A percentile compares a stretch with the other conserved stretches of the same genome.
Evolutionary conservation across 331 rosid species (phyloP).

Genomic region (Quercus phellos): DNA sequence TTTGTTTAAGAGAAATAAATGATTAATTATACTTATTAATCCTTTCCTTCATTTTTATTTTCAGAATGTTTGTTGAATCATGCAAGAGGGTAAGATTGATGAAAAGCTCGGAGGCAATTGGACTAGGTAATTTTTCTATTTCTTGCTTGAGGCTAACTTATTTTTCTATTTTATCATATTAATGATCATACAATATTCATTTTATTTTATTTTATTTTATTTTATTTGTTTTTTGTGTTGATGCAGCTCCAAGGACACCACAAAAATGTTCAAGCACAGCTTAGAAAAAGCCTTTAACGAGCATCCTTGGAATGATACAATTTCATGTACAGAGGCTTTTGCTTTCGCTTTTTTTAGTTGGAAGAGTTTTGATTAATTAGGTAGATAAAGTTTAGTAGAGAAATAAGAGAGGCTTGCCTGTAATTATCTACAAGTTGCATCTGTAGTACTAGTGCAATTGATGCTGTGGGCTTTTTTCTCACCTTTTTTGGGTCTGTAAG

Average conservation of each 20-base stretch:
- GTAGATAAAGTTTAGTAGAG: neutral
- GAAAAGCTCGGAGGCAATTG: slow-evolving; percentile 58
- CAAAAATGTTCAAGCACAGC: slow-evolving; percentile 27
- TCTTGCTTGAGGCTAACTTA: neutral
- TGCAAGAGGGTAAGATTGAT: slow-evolving; percentile 65
- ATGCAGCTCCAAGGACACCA: slow-evolving; percentile 35
- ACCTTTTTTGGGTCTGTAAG: neutral
- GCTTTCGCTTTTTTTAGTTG: neutral
- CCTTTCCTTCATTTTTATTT: neutral
- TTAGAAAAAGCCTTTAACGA: neutral
- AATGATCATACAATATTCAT: neutral
- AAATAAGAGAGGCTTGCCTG: neutral
- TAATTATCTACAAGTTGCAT: neutral
- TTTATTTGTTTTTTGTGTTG: neutral
- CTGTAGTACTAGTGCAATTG: neutral
- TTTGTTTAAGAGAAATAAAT: neutral
- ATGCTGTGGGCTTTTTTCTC: neutral
- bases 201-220: neutral
- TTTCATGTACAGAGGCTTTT: slow-evolving; percentile 20
- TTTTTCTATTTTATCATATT: neutral
- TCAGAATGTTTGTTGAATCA: slow-evolving; percentile 70
- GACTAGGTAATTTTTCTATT: slow-evolving; percentile 29
- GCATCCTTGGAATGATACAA: slow-evolving; percentile 4
- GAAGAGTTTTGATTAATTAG: neutral
- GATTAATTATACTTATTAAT: neutral